These are phyloP conservation scores for Neopestalotiopsis sp. DNA, from an alignment of 2,329 filamentous ascomycete species.

Conservation along the genomic window DNA sequence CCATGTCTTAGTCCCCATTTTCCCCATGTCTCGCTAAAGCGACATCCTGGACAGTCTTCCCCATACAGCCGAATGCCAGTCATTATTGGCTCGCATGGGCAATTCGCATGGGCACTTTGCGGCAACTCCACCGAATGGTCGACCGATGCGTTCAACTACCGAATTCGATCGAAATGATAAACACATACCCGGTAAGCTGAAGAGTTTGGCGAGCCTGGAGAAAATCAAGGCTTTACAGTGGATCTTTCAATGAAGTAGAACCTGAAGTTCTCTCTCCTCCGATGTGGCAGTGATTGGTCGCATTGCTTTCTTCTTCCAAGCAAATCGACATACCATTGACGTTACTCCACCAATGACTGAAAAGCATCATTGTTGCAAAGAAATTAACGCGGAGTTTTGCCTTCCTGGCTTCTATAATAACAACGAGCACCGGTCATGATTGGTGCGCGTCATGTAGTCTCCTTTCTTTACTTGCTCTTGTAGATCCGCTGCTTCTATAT, in stretches of 20 bases:
- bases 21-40: neutral
- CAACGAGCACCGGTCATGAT: neutral
- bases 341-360: slow-evolving; percentile 8
- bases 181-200: neutral
- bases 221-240: too few species aligned
- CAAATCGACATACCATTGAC: neutral
- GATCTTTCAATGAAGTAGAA: too few species aligned
- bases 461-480: neutral
- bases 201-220: neutral
- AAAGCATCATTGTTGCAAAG: neutral
- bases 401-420: neutral
- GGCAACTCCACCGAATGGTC: neutral
- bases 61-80: neutral
- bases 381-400: neutral
- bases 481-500: neutral
- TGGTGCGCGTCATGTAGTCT: neutral
- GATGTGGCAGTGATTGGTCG: neutral
- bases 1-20: neutral
- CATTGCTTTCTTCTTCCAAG: neutral
- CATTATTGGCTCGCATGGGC: neutral
- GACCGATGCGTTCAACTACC: neutral
- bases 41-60: neutral
- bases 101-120: neutral
- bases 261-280: neutral
- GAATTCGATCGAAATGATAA: too few species aligned